Evolutionary conservation across 257 asterid species (phyloP).

Genomic region (Plectranthus barbatus): DNA sequence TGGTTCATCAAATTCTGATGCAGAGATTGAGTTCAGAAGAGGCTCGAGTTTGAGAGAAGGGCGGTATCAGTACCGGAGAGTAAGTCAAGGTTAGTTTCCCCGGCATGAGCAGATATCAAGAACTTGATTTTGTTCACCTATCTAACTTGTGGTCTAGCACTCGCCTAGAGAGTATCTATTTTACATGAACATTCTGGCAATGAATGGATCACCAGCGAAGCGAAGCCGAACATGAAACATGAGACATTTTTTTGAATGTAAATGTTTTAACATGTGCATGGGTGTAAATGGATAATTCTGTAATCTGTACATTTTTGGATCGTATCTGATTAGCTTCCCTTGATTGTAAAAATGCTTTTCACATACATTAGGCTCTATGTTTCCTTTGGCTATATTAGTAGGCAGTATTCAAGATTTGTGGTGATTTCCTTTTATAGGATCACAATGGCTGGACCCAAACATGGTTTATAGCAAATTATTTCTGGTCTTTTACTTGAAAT

Average conservation of each 20-base stretch:
- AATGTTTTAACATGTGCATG: constrained; percentile 11
- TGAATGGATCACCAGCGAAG: not conserved
- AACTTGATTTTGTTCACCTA: constrained; percentile 9
- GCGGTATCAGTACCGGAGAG: constrained; percentile 19
- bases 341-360: constrained; percentile 3
- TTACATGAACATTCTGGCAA: not conserved
- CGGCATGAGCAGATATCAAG: constrained; percentile 21
- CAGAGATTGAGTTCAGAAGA: constrained; percentile 87
- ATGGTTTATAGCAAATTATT: too few species aligned
- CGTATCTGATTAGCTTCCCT: constrained; percentile 1
- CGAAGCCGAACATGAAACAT: not conserved
- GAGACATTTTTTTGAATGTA: constrained; percentile 7
- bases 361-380: not conserved
- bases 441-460: too few species aligned
- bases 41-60: constrained; percentile 78
- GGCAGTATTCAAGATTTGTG: not conserved
- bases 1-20: constrained; percentile 80
- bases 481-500: too few species aligned
- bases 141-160: constrained; percentile 20
- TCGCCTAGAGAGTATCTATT: not conserved
- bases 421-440: not conserved
- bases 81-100: constrained; percentile 28
- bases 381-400: not conserved
- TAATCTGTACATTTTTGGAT: not conserved
- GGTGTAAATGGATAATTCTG: not conserved